Base-by-base conservation (phyloP, 108 stramenopile species). In the Fragilaria radians region DNA sequence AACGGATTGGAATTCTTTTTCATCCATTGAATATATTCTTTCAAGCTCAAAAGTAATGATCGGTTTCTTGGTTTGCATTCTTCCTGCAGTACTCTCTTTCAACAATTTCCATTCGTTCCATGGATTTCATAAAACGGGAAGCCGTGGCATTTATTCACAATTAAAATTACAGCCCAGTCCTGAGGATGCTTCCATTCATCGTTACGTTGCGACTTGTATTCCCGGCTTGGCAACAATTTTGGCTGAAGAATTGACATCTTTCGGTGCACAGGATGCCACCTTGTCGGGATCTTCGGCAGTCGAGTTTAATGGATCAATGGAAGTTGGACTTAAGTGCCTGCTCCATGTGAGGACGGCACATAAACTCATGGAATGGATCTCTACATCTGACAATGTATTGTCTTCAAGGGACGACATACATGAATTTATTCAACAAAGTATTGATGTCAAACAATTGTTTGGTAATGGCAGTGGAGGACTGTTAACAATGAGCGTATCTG, bases 271-370 rank as follows among this genome's bases (percentile, higher is more conserved):
- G n/a, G 49, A 59, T 57, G 65, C 65, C 18, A 0, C 26, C 25
- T 30, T 47, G 21, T 66, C 65, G 46, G 70, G 66, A 19, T 63
- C 56, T 48, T 52, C 73, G 31, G 69, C 67, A 4, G 76, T 72
- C 0, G 62, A 67, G 11, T 67, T 71, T 67, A 28, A 17, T 1
- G 17, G n/a, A 34, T 49, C 68, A 1, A 65, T 75, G 24, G 59
- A 65, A 11, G 57, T 74, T 27, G 82, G 81, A 0, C 51, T 92
- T 29, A 58, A 70, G 3, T 66, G 67, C 19, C 48, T 92, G 5
- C 58, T 87, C 21, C 86, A 83, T 84, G 59, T 80, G 31, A 62
- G 91, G 27, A 85, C 86, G 18, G 83, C 87, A 11, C 91, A 92
- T 71, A 77, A 63, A 57, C 57, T 92, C 7, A 71, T 92, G 73